Evolutionary conservation across 495 filamentous ascomycete species (phyloP), one percentile per base, ranked within the genome.

Genomic region (Clavariopsis aquatica): DNA sequence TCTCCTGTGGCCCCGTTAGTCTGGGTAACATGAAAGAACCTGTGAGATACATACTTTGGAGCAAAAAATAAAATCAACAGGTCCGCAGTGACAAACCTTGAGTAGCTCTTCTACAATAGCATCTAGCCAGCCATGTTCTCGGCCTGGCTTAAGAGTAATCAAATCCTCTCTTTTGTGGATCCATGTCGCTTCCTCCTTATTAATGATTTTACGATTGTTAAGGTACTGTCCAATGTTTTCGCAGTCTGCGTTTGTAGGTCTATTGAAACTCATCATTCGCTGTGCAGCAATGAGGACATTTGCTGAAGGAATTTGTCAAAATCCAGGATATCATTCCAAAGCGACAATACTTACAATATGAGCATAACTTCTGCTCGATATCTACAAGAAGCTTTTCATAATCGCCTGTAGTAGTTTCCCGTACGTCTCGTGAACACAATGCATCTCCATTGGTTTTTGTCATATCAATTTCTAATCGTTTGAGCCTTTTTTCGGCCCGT

Each of bases 91-190:
- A 27, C 60, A 28, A 5, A 69, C 49, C 5, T 53, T 51, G 17
- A 66, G 45, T 0, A 73, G 36, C 0, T 47, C 19, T 63, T 78
- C 78, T 17, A 80, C 52, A 2, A 69, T 13, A 8, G 57, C 73
- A 46, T 79, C 76, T 13, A 79, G 73, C 63, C 73, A 71, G 27
- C 72, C 69, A 38, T 72, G 52, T 29, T 79, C 78, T 17, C 75
- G 60, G 0, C 76, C 74, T 10, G 65, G 60, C 6, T 70, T 57
- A 7, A 79, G 61, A n/a, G 76, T 77, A 2, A 80, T 64, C 2
- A 79, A 61, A 51, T 80, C 78, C 31, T 75, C 78, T 66, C 74
- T 75, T 6, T 68, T 56, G 28, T 71, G 69, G 1, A 80, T 77
- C 57, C 67, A 78, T 1, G 23, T 54, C 26, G 31, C 52, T 23